These are phyloP conservation scores for Hypoxylon trugodes DNA, from an alignment of 495 filamentous ascomycete species.

Conservation along the genomic window DNA sequence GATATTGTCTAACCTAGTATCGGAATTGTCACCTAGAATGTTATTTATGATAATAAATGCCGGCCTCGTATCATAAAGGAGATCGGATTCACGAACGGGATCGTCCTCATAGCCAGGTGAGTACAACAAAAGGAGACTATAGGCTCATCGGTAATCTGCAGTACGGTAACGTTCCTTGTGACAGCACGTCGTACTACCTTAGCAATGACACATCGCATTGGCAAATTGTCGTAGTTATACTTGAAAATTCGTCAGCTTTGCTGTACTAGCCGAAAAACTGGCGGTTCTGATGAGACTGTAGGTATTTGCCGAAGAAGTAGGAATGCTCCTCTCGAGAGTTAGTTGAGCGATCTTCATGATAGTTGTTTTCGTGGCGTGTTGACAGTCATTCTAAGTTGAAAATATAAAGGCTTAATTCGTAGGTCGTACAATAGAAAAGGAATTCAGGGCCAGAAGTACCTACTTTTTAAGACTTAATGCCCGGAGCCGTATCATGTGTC, in stretches of 20 bases:
- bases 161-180: constrained; percentile 9
- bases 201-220: background rate
- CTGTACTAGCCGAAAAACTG: background rate
- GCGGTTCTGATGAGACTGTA: background rate
- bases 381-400: too few relatives aligned
- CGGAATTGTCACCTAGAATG: too few relatives aligned
- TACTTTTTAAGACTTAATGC: background rate
- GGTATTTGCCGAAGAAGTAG: background rate
- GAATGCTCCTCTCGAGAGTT: background rate
- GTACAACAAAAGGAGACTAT: constrained; percentile 1
- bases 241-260: constrained; percentile 6
- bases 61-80: background rate
- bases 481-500: background rate
- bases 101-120: background rate
- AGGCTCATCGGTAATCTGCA: constrained; percentile 4
- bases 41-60: background rate
- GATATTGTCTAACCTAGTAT: too few relatives aligned
- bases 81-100: background rate
- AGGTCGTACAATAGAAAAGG: background rate
- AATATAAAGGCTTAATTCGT: too few relatives aligned
- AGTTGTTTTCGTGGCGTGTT: too few relatives aligned
- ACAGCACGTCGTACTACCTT: constrained; percentile 19
- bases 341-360: too few relatives aligned
- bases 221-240: background rate
- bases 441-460: background rate